Evolutionary conservation across 257 asterid species (phyloP).

Genomic region (Rubia yunnanensis): DNA sequence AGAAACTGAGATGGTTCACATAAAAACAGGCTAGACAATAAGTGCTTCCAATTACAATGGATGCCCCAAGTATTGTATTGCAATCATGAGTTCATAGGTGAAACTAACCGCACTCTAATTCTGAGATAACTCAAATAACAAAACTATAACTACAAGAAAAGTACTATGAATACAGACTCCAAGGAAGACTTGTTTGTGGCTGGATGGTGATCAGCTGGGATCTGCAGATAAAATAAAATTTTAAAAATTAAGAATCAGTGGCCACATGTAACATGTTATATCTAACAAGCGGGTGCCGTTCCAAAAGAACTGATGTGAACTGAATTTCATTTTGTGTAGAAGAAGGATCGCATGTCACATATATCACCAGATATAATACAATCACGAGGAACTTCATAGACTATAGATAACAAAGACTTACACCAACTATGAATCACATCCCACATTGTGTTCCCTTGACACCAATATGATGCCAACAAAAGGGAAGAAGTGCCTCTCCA

Average conservation of each 20-base stretch:
- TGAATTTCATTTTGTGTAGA: not conserved
- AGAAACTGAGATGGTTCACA: not conserved
- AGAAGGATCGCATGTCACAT: not conserved
- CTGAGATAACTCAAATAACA: not conserved
- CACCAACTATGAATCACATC: too few species aligned
- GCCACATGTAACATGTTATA: not conserved
- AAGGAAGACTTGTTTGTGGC: conserved; percentile 67
- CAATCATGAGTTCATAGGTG: not conserved
- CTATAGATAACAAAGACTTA: too few species aligned
- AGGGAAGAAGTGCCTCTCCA: conserved; percentile 3
- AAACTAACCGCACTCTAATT: not conserved
- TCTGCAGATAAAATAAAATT: conserved; percentile 45
- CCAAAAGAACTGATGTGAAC: not conserved
- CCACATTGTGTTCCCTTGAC: too few species aligned
- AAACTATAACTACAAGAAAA: conserved; percentile 3
- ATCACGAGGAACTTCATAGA: not conserved
- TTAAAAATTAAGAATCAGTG: not conserved
- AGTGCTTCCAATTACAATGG: not conserved
- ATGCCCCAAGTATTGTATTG: not conserved
- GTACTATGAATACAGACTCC: conserved; percentile 96
- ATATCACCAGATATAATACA: not conserved
- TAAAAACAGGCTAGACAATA: not conserved
- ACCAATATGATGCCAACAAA: too few species aligned
- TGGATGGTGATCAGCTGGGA: conserved; percentile 86
- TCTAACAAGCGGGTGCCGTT: not conserved